Base-by-base conservation (phyloP, 495 filamentous ascomycete genomes). In the Emericellopsis terricola region DNA sequence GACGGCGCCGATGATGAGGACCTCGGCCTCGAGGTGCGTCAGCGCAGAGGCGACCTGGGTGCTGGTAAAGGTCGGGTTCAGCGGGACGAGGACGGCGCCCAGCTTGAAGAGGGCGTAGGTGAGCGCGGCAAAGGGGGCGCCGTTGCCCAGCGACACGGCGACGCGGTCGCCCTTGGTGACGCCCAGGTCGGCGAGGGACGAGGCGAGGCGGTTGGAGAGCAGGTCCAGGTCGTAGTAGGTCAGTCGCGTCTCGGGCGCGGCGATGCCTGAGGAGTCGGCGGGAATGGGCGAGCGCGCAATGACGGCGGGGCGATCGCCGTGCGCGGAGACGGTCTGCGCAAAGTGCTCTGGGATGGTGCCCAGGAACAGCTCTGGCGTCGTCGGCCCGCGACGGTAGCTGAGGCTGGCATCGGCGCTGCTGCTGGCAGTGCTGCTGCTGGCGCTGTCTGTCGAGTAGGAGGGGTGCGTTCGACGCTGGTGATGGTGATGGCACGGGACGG, bases 81-180 rank as follows among this genome's bases (percentile, higher is more conserved):
- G 61, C 2, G 89, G 89, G 2, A 92, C 86, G 37, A 94, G 59
- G 31, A 94, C 76, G 28, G 82, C 89, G 11, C 89, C 89, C 2
- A 94, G 65, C 51, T 97, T 94, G 53, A 89, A 92, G 15, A 92
- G 41, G 4, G 84, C 84, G 56, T 97, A 94, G 15, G 79, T 91
- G 11, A 71, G 53, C 51, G 76, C 70, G 3, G 79, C 81, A 47
- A 75, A 84, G 56, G 93, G 85, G 48, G 79, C 60, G 19, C 69
- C 75, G 45, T 94, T 97, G 1, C 89, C 86, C 14, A 94, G 52
- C 43, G 75, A 81, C 10, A 94, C 78, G 7, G 78, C 84, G 8
- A 94, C 81, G 15, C 85, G 64, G 43, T 91, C 81, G 2, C 85
- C 86, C 45, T 82, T 93, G 40, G 59, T 62, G 1, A 94, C 82